Evolutionary conservation across 495 filamentous ascomycete species (phyloP).

Genomic region (Tetracladium marchalianum): DNA sequence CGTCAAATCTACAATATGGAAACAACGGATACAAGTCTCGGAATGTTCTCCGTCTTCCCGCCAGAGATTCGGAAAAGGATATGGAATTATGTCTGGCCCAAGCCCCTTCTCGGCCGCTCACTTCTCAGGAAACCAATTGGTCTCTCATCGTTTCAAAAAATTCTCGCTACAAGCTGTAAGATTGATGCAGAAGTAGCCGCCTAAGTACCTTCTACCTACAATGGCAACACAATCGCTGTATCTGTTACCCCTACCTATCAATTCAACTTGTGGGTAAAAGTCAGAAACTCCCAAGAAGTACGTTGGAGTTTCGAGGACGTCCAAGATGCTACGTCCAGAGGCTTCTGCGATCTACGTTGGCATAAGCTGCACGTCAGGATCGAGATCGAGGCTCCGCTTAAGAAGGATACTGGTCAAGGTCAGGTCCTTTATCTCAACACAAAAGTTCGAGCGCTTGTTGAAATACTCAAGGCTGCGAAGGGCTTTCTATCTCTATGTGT

Average conservation of each 20-base stretch:
- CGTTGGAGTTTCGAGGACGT: conserved; percentile 11
- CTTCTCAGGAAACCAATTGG: conserved; percentile 15
- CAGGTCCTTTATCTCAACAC: conserved; percentile 13
- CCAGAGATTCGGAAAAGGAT: conserved; percentile 12
- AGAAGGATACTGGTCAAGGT: conserved; percentile 6
- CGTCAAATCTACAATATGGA: conserved; percentile 14
- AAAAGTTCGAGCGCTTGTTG: conserved; percentile 14
- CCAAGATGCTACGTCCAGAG: conserved; percentile 8
- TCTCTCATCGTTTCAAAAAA: conserved; percentile 13
- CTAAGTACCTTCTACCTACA: conserved; percentile 13
- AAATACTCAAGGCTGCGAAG: conserved; percentile 14
- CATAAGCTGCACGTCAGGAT: conserved; percentile 12
- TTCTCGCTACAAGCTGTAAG: conserved; percentile 14
- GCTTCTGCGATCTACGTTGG: conserved; percentile 13
- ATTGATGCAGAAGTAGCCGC: conserved; percentile 15
- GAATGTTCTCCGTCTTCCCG: conserved; percentile 14
- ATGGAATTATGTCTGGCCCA: conserved; percentile 13
- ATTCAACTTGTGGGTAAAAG: conserved; percentile 14
- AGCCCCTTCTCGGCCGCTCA: conserved; percentile 13
- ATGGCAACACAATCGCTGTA: conserved; percentile 10
- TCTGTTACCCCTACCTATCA: conserved; percentile 11
- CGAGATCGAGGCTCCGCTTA: conserved; percentile 10
- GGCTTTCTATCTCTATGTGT: conserved; percentile 14
- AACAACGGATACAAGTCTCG: conserved; percentile 14
- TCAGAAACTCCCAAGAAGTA: conserved; percentile 11